Conservation (phyloP, 1,284 basidiomycete species). For the Ceratobasidium papillatum region DNA sequence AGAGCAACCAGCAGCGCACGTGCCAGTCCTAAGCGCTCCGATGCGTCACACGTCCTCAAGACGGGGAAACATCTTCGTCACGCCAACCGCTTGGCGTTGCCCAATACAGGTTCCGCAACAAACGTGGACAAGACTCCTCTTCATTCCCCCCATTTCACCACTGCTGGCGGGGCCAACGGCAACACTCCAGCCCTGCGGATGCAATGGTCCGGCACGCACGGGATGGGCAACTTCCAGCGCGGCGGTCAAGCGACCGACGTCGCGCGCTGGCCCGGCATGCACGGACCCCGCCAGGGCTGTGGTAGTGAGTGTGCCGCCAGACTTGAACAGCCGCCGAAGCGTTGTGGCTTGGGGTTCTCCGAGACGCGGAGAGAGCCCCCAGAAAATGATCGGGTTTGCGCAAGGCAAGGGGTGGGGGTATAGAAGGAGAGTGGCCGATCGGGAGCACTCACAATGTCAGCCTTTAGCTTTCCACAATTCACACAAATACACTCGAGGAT, state of each 20-base stretch:
- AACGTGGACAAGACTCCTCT: constrained; percentile 69
- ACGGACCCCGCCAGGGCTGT: constrained; percentile 69
- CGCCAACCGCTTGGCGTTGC: constrained; percentile 10
- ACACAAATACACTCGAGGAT: constrained; percentile 99
- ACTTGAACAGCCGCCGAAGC: constrained; percentile 55
- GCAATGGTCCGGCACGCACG: constrained; percentile 53
- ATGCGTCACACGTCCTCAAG: constrained; percentile 27
- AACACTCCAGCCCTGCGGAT: constrained; percentile 51
- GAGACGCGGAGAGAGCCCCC: constrained; percentile 86
- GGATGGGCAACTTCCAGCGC: constrained; percentile 66
- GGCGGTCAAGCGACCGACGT: constrained; percentile 91
- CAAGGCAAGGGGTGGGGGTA: constrained; percentile 55
- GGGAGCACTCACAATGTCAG: constrained; percentile 85
- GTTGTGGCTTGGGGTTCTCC: constrained; percentile 88
- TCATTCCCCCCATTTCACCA: constrained; percentile 93
- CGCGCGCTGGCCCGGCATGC: constrained; percentile 58
- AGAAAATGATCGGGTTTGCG: constrained; percentile 68
- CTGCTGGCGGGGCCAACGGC: constrained; percentile 82
- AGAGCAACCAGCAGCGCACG: constrained; percentile 3
- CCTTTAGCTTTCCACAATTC: constrained; percentile 97
- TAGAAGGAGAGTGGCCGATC: constrained; percentile 72
- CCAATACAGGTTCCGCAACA: constrained; percentile 27
- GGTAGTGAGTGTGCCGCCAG: constrained; percentile 62
- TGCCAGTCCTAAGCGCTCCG: constrained; percentile 30
- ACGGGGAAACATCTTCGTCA: constrained; percentile 10